phyloP scores from a whole-genome alignment of 2,329 filamentous ascomycete genomes.

The Gnomoniopsis sp. region DNA sequence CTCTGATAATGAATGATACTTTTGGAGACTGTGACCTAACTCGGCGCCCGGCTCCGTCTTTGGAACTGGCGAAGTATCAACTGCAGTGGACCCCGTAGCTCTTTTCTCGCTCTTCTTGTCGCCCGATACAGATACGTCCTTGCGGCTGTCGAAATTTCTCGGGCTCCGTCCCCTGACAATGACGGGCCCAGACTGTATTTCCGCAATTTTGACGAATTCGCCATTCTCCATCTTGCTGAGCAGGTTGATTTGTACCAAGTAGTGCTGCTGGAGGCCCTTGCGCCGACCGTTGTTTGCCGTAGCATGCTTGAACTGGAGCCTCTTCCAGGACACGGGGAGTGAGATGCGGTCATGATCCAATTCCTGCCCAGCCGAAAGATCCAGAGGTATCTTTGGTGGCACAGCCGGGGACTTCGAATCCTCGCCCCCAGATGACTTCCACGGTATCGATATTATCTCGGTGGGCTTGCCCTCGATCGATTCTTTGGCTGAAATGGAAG shows the following conservation, averaged over 20 bases:
- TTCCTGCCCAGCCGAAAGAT: constrained; percentile 58
- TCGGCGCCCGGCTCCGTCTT: constrained; percentile 21
- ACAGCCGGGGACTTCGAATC: constrained; percentile 47
- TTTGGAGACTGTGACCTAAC: constrained; percentile 26
- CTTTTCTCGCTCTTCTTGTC: constrained; percentile 47
- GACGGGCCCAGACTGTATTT: constrained; percentile 87
- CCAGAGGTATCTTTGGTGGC: constrained; percentile 53
- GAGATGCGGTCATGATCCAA: constrained; percentile 76
- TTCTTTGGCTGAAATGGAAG: constrained; percentile 81
- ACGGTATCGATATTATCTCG: constrained; percentile 94
- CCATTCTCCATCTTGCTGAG: constrained; percentile 68
- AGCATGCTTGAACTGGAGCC: constrained; percentile 91
- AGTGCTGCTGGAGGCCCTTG: constrained; percentile 94
- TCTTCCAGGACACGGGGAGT: constrained; percentile 87
- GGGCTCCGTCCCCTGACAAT: constrained; percentile 92
- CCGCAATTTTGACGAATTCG: constrained; percentile 71
- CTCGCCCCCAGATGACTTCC: constrained; percentile 66
- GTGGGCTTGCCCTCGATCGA: constrained; percentile 89
- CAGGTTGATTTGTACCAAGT: constrained; percentile 81
- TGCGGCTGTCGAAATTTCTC: constrained; percentile 87
- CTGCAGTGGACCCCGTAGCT: constrained; percentile 35
- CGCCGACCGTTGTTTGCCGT: constrained; percentile 93
- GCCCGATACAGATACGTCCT: constrained; percentile 72
- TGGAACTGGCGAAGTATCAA: constrained; percentile 8
- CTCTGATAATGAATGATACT: constrained; percentile 28